phyloP scores from a whole-genome alignment of 2,329 filamentous ascomycete genomes.

The Stagonosporopsis cucurbitacearum region DNA sequence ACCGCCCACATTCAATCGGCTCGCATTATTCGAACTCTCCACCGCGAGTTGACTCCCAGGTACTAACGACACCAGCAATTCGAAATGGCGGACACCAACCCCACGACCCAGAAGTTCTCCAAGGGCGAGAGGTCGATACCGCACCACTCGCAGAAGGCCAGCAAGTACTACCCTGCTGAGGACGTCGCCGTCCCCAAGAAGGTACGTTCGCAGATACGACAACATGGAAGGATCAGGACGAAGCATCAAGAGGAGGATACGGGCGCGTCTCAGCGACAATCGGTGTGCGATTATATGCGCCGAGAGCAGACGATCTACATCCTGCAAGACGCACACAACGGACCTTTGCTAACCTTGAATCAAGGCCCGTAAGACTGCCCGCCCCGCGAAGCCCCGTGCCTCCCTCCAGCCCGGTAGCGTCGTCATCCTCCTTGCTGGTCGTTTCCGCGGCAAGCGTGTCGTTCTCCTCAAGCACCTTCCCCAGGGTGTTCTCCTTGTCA shows the following conservation, averaged over 20 bases:
- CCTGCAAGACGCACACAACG: constrained; percentile 11
- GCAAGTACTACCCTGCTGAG: constrained; percentile 98
- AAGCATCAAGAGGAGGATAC: constrained; percentile 24
- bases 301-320: constrained; percentile 10
- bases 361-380: constrained; percentile 93
- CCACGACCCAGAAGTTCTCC: constrained; percentile 89
- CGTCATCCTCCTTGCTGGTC: constrained; percentile 98
- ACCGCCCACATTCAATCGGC: background rate
- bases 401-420: constrained; percentile 93
- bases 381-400: constrained; percentile 83
- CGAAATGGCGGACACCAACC: constrained; percentile 69
- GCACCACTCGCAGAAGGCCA: constrained; percentile 86
- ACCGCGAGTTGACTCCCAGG: constrained; percentile 18
- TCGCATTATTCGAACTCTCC: constrained; percentile 4
- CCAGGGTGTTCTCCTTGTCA: constrained; percentile 98
- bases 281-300: constrained; percentile 11
- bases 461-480: constrained; percentile 97
- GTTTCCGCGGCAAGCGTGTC: constrained; percentile 99
- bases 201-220: constrained; percentile 69
- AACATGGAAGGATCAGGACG: constrained; percentile 17
- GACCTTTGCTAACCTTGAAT: constrained; percentile 37
- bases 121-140: constrained; percentile 93
- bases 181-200: constrained; percentile 89
- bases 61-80: constrained; percentile 52
- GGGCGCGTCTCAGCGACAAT: constrained; percentile 9